These are phyloP conservation scores for Populus deltoides DNA, from an alignment of 345 rosid genomes.

Conservation along the genomic window DNA sequence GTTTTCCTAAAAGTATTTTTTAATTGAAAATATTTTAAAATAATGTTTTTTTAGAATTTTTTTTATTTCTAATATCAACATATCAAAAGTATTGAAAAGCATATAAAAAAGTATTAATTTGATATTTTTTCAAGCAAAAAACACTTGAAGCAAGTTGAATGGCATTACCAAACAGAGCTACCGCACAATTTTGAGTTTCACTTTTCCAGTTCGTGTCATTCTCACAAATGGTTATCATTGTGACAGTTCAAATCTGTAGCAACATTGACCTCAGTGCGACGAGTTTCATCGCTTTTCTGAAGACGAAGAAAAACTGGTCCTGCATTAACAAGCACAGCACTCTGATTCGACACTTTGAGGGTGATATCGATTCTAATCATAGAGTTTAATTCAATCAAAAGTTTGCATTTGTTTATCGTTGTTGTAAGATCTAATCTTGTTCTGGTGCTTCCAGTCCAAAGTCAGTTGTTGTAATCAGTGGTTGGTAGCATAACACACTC, in stretches of 20 bases:
- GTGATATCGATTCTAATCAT: conserved; percentile 16
- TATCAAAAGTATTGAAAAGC: too few relatives aligned
- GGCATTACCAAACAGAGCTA: too few relatives aligned
- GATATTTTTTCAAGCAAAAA: too few relatives aligned
- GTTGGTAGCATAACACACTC: conserved; percentile 26
- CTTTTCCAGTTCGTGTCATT: background rate
- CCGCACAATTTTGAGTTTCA: background rate
- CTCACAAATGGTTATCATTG: conserved; percentile 1
- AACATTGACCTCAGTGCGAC: conserved; percentile 47
- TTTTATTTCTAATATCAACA: too few relatives aligned
- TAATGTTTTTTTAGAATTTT: too few relatives aligned
- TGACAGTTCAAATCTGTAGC: conserved; percentile 84
- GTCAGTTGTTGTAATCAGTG: conserved; percentile 21
- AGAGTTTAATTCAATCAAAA: conserved; percentile 2
- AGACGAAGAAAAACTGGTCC: conserved; percentile 36
- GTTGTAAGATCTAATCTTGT: conserved; percentile 38
- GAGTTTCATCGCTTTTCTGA: conserved; percentile 57
- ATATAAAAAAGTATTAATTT: too few relatives aligned
- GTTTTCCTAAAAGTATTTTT: too few relatives aligned
- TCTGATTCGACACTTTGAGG: conserved; percentile 6
- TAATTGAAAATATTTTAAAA: too few relatives aligned
- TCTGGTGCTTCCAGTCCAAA: conserved; percentile 37
- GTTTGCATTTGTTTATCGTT: conserved; percentile 8
- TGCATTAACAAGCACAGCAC: conserved; percentile 9
- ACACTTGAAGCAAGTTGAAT: background rate